Base-by-base conservation (phyloP, 768 basidiomycete genomes). In the Aureoboletus auriporus region DNA sequence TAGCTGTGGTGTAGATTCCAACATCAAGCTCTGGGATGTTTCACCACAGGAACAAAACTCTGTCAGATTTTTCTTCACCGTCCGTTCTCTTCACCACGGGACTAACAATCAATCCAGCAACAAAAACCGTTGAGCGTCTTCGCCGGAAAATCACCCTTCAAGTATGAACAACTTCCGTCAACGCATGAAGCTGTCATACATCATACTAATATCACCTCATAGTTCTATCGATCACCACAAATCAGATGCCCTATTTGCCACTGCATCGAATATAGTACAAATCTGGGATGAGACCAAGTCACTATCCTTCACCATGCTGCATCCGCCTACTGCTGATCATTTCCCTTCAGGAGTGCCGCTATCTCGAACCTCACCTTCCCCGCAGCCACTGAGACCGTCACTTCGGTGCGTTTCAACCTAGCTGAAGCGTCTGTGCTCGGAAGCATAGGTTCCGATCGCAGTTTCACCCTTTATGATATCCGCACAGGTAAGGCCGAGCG, bases 221-320 rank as follows among this genome's bases (percentile, higher is more conserved):
- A 95, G 93, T 61, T 86, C 88, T 38, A 89, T 99, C 68, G 93
- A 97, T 58, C 96, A 97, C 62, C 96, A 98, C 64, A 79, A 86
- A 39, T 80, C 81, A 31, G 89, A 94, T 49, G 75, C 86, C n/a
- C 67, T 93, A 5, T 99, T 99, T 58, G 95, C 93, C 1, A 94
- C 95, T 0, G 93, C 93, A 2, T 95, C 93, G 0, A 91, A 86
- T 57, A 78, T 80, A 41, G 93, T 99, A 7, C 95, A 98, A 65
- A 78, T 99, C 56, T 99, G 96, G 96, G 96, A 99, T 58, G 93
- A 97, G 68, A 94, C 86, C 33, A 92, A 92, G 89, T 92, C 31
- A 13, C 2, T 55, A 9, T 30, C 36, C 30, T 39, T 37, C 36
- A 13, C 17, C 20, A 8, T 35, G 10, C 14, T 13, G 13, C 16